Conservation (phyloP, 495 filamentous ascomycete species). For the Collariella sp. region DNA sequence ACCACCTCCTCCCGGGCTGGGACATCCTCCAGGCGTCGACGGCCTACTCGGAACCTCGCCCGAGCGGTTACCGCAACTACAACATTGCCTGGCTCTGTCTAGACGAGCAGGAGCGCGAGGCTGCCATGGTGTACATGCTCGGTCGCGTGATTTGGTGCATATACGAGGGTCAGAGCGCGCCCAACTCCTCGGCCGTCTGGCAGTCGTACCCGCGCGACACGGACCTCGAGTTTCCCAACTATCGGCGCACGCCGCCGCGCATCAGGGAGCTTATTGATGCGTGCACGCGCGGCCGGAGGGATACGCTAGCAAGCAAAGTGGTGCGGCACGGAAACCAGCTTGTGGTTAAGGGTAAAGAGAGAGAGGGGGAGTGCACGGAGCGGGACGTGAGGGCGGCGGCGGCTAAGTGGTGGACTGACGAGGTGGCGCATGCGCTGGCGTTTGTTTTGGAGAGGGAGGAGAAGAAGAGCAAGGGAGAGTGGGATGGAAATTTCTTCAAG, state of each 20-base stretch:
- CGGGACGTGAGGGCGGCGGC: constrained; percentile 27
- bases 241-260: constrained; percentile 28
- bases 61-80: constrained; percentile 33
- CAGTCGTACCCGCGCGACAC: constrained; percentile 41
- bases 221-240: constrained; percentile 41
- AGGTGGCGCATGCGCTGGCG: constrained; percentile 34
- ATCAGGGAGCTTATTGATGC: constrained; percentile 34
- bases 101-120: constrained; percentile 36
- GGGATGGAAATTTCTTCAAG: constrained; percentile 37
- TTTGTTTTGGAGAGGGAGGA: constrained; percentile 28
- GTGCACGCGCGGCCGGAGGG: constrained; percentile 38
- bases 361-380: constrained; percentile 8
- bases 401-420: constrained; percentile 32
- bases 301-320: constrained; percentile 28
- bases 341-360: constrained; percentile 19
- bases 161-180: constrained; percentile 42
- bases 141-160: constrained; percentile 45
- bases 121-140: constrained; percentile 45
- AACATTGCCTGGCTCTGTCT: constrained; percentile 41
- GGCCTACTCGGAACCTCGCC: constrained; percentile 18
- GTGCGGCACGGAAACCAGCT: constrained; percentile 32
- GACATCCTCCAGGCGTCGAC: constrained; percentile 28
- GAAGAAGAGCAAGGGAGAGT: constrained; percentile 25
- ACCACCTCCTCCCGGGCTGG: constrained; percentile 32
- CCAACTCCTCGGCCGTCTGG: constrained; percentile 40